Evolutionary conservation across 805 yeast species (phyloP), one percentile per base, ranked within the genome.

Genomic region (Ogataea trehaloabstinens): DNA sequence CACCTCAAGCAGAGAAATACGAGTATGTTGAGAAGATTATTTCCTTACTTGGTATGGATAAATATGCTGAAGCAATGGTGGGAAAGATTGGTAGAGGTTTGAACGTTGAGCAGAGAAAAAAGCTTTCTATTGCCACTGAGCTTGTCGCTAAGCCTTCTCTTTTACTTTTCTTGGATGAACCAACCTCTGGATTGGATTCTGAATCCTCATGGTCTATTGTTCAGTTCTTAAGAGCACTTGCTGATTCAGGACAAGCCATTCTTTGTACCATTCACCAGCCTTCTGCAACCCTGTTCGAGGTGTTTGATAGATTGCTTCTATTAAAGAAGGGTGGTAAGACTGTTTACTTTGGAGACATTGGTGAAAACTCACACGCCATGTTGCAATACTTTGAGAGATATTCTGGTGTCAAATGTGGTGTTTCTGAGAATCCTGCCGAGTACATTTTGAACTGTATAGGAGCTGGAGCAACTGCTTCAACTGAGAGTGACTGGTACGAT

Each of bases 381-480:
- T 67, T 70, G 38, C 46, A 61, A 31, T 73, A 73, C 52, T 73
- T 73, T 46, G 76, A 71, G 52, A 56, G 55, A 32, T 51, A 70
- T 46, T 74, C 95, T 33, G 90, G 91, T 38, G 75, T 77, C 42
- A 68, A 74, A 38, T 84, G 91, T 68, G 76, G 71, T 38, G 63
- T 60, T 6, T 67, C 70, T 34, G 87, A 79, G 41, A 82, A 82
- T 46, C 89, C 89, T 36, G 89, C 88, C 36, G 89, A 82, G 61
- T 82, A 82, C 66, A 80, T 82, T 61, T 66, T 82, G 53, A 78
- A 80, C 45, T 79, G 80, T 52, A 81, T 84, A 58, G 91, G 91
- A 49, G 90, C 90, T 25, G 90, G 88, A 59, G 88, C 90, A 6
- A 82, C 87, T 38, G 83, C 88, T 8, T 60, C 68, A 38, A 75